A percentile compares a stretch with the other conserved stretches of the same genome.
Evolutionary conservation across 1,284 basidiomycete genomes (phyloP).

Genomic region (Ceraceosorus guamensis): DNA sequence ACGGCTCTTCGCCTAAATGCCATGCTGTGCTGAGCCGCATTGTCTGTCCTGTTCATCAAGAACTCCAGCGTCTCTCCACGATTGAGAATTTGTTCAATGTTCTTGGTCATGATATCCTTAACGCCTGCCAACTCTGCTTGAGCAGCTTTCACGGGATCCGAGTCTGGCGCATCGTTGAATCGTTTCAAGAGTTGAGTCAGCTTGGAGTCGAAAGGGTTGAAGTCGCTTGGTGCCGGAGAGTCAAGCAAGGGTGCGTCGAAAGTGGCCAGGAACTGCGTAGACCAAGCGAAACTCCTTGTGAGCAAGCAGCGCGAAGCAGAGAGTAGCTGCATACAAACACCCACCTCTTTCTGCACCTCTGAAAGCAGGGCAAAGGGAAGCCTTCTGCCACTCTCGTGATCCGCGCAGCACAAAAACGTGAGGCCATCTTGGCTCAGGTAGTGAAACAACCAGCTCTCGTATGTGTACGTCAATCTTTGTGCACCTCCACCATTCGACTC

Average conservation of each 20-base stretch:
- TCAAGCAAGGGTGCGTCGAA: slow-evolving; percentile 12
- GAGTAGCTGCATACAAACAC: slow-evolving; percentile 8
- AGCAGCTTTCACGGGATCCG: slow-evolving; percentile 83
- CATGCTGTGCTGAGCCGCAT: slow-evolving; percentile 88
- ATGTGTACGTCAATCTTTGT: background rate
- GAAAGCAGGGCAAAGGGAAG: slow-evolving; percentile 90
- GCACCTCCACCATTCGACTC: slow-evolving; percentile 55
- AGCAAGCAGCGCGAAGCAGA: background rate
- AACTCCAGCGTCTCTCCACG: slow-evolving; percentile 92
- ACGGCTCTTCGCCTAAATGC: slow-evolving; percentile 87
- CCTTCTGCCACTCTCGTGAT: slow-evolving; percentile 65
- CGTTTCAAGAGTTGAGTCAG: slow-evolving; percentile 53
- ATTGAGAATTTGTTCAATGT: slow-evolving; percentile 67
- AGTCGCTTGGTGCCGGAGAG: slow-evolving; percentile 10
- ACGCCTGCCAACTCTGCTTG: slow-evolving; percentile 85
- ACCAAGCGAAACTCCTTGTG: background rate
- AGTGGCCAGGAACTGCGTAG: slow-evolving; percentile 18
- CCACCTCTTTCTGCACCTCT: slow-evolving; percentile 69
- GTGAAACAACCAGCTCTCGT: slow-evolving; percentile 73
- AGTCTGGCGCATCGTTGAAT: slow-evolving; percentile 80
- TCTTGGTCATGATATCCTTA: slow-evolving; percentile 85
- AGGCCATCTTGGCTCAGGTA: slow-evolving; percentile 61
- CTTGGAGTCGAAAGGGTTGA: slow-evolving; percentile 11
- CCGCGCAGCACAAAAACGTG: slow-evolving; percentile 82
- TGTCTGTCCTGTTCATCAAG: slow-evolving; percentile 93